These are phyloP conservation scores for Fusarium tuaranense DNA, from an alignment of 2,329 filamentous ascomycete genomes.

Conservation along the genomic window DNA sequence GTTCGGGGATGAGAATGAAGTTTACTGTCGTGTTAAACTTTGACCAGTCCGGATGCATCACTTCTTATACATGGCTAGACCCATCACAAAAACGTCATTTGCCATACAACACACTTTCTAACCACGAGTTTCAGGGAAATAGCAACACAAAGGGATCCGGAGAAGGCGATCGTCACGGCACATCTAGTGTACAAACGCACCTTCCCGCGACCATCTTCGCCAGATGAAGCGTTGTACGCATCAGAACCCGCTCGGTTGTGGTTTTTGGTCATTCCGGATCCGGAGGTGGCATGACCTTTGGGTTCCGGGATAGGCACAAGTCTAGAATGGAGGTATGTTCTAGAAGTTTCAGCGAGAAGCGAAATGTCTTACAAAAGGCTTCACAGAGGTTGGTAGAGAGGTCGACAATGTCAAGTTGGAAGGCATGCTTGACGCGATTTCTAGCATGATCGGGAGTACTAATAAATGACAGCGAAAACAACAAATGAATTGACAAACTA, in stretches of 20 bases:
- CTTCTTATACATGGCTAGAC: not conserved
- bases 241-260: not conserved
- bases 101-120: not conserved
- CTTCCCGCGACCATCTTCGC: not conserved
- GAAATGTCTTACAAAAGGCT: not conserved
- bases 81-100: not conserved
- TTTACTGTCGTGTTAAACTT: not conserved
- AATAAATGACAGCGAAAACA: not conserved
- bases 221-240: not conserved
- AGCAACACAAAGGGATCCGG: not conserved
- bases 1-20: not conserved
- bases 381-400: rapidly evolving
- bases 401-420: not conserved
- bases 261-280: not conserved
- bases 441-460: not conserved
- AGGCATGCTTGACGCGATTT: not conserved
- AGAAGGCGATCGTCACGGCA: not conserved
- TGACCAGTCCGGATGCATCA: not conserved
- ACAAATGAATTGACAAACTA: not conserved
- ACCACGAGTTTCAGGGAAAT: not conserved
- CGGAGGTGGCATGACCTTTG: not conserved
- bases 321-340: not conserved
- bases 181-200: not conserved
- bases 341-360: not conserved
- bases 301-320: not conserved